A percentile compares a stretch with the other conserved stretches of the same genome.
phyloP scores from a whole-genome alignment of 1,284 basidiomycete species.

The Thelephora terrestris region DNA sequence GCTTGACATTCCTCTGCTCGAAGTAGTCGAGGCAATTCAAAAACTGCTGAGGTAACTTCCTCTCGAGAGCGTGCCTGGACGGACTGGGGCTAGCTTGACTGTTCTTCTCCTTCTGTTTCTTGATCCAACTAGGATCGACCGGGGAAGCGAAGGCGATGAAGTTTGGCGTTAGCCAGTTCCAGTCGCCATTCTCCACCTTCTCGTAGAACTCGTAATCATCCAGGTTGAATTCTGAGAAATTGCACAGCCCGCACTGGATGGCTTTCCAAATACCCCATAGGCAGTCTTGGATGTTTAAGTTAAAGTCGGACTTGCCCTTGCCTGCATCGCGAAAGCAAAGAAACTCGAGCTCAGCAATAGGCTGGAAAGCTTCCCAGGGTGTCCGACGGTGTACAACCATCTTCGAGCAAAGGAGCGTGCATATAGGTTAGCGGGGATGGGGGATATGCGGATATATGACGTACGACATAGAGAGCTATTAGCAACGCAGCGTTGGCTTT shows the following conservation, averaged over 20 bases:
- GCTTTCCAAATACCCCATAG: constrained; percentile 96
- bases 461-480: constrained; percentile 82
- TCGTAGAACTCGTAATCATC: constrained; percentile 93
- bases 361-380: constrained; percentile 94
- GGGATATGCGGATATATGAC: constrained; percentile 20
- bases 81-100: constrained; percentile 23
- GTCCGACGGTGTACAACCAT: constrained; percentile 87
- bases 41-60: constrained; percentile 70
- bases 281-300: constrained; percentile 87
- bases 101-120: constrained; percentile 54
- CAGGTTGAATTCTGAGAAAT: constrained; percentile 85
- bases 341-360: constrained; percentile 84
- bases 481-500: constrained; percentile 94
- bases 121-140: constrained; percentile 69
- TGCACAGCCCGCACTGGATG: constrained; percentile 79
- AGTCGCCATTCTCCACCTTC: constrained; percentile 94
- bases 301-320: constrained; percentile 86
- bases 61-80: constrained; percentile 46
- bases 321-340: constrained; percentile 97
- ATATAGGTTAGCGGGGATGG: neutral
- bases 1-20: constrained; percentile 73
- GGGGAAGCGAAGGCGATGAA: constrained; percentile 97
- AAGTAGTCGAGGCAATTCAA: constrained; percentile 91
- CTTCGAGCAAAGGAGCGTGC: constrained; percentile 29
- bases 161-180: constrained; percentile 91